Evolutionary conservation across 2,329 filamentous ascomycete species (phyloP).

Genomic region (Cercospora beticola): DNA sequence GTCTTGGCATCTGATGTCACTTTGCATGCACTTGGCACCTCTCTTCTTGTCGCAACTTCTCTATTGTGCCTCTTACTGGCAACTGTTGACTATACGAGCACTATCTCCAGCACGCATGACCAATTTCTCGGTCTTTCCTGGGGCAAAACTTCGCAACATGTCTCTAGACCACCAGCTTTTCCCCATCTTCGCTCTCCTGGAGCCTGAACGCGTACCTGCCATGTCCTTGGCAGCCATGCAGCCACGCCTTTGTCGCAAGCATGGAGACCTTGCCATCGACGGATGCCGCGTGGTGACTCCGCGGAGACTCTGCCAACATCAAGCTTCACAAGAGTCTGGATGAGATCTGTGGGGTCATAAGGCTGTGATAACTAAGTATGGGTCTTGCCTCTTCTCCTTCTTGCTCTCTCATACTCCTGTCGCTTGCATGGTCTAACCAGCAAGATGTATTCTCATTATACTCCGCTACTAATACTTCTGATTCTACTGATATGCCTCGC

Average conservation of each 20-base stretch:
- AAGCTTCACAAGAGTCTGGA: neutral
- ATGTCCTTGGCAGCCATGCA: neutral
- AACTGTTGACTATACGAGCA: neutral
- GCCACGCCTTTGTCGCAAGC: neutral
- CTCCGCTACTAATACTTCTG: constrained; percentile 20
- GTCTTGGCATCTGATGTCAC: neutral
- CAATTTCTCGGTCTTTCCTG: neutral
- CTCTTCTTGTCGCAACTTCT: neutral
- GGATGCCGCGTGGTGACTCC: neutral
- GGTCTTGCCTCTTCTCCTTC: neutral
- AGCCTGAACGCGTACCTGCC: neutral
- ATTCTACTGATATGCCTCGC: constrained; percentile 27
- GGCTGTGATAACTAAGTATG: neutral
- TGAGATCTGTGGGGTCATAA: neutral
- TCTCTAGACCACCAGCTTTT: neutral
- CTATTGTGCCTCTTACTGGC: neutral
- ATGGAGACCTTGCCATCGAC: constrained; percentile 1
- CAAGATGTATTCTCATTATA: neutral
- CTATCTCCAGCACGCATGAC: neutral
- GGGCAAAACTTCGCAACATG: neutral
- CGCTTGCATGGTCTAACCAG: neutral
- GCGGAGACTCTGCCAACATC: neutral
- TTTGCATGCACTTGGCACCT: neutral
- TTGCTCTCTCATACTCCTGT: neutral
- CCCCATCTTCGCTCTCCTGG: neutral